Conservation (phyloP, 192 early-diverging fungal genomes). For the Podila verticillata region DNA sequence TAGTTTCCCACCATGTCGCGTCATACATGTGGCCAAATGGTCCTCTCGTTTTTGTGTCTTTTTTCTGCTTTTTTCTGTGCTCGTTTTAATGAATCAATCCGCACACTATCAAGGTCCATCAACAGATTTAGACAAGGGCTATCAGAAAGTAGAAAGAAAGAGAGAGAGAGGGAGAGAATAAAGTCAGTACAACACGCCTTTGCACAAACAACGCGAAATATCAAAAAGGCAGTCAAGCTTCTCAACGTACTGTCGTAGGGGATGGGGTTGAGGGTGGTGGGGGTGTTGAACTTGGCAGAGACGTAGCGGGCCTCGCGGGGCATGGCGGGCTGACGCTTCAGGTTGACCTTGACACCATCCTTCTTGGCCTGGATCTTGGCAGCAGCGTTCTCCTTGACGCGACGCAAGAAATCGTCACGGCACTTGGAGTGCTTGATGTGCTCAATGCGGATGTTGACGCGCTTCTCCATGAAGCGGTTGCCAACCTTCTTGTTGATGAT, state of each 20-base stretch:
- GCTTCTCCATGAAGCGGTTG: constrained; percentile 98
- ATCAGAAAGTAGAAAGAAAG: not conserved
- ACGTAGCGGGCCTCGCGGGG: constrained; percentile 90
- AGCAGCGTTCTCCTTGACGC: constrained; percentile 95
- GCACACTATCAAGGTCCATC: constrained; percentile 6
- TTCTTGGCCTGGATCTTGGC: constrained; percentile 86
- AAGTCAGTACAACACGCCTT: not conserved
- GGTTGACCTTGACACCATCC: constrained; percentile 77
- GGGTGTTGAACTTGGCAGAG: constrained; percentile 89
- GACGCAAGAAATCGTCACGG: constrained; percentile 95
- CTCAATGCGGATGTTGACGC: constrained; percentile 97
- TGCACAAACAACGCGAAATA: not conserved
- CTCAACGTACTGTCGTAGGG: constrained; percentile 88
- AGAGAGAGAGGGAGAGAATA: too few relatives aligned
- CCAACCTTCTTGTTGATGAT: constrained; percentile 99
- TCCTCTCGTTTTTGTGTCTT: too few relatives aligned
- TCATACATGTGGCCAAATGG: too few relatives aligned
- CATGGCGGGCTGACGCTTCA: constrained; percentile 91
- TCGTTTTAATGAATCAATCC: constrained; percentile 4
- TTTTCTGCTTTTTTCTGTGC: not conserved
- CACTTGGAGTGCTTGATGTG: constrained; percentile 99
- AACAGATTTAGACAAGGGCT: constrained; percentile 4
- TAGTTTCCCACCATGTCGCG: too few relatives aligned
- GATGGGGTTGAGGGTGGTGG: constrained; percentile 94
- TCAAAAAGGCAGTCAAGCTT: not conserved